Evolutionary conservation across 805 yeast genomes (phyloP), one percentile per base, ranked within the genome.

Genomic region (Candida easanensis): DNA sequence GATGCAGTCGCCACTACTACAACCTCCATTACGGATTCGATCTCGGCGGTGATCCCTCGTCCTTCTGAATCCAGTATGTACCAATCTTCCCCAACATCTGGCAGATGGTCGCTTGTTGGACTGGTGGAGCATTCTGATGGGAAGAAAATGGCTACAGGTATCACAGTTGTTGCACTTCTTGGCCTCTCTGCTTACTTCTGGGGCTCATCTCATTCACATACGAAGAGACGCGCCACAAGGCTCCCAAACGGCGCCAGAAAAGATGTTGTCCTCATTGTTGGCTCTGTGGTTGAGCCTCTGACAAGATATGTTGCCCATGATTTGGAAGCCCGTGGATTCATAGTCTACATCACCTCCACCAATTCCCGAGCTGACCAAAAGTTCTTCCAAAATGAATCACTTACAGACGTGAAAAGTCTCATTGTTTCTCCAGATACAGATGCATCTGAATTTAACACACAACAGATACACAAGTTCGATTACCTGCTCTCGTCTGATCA

Each of bases 241-340:
- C 68, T 88, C 25, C 53, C 74, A 5, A 81, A 81, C 47, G 93
- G 95, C 2, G 84, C 86, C 3, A 67, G 96, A 38, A 73, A 74
- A 46, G 93, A 87, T 53, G 91, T 85, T 8, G 77, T 88, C 3
- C 66, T 88, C 17, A 66, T 88, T 4, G 73, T 87, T 4, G 95
- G 95, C 1, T 81, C 88, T 1, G 89, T 90, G 2, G 70, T 78
- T 3, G 91, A 85, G 49, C 88, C 88, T 1, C 65, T 86, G 43
- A 79, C 88, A 1, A 71, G 86, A 44, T 70, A 81, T 39, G 65
- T 88, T 23, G 86, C 89, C 1, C 71, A 76, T 44, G 96, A 88
- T 58, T 71, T 88, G 49, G 89, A 86, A 50, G 74, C 74, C 35
- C 69, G 95, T 41, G 95, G 96, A 1, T 87, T 84, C 58, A 82